Base-by-base conservation (phyloP, 2,329 filamentous ascomycete species). In the Cladophialophora immunda region DNA sequence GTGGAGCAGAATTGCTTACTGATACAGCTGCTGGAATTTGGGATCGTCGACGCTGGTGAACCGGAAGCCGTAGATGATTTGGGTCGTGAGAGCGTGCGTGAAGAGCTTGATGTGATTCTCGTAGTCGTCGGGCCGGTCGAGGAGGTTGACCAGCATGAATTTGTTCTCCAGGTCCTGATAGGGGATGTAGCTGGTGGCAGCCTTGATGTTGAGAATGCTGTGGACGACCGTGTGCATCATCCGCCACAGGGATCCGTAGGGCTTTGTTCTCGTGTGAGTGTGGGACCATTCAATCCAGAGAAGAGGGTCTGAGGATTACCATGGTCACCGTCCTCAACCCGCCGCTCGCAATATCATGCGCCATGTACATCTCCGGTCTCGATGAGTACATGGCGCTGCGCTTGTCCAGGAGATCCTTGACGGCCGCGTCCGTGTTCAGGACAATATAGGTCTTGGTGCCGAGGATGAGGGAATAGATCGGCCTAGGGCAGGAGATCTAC, bases 351-450 rank as follows among this genome's bases (percentile, higher is more conserved):
- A 72, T 19, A 13, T 56, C 71, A 32, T 79, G 78, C 1, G 79
- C 82, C 7, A 85, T 79, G 52, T 82, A 81, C 75, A 81, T 78
- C 6, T 79, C 76, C 5, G 79, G 79, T 0, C 85, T 77, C 7
- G 80, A 80, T 0, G 83, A 85, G 73, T 86, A 87, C 13, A 83
- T 84, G 15, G 67, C 73, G 53, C 82, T 82, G 32, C 80, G 75
- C 65, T 83, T 83, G 63, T 87, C 65, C 2, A 87, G 67, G 3
- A 87, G 71, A 8, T 87, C 84, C 58, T 83, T 85, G 27, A 86
- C 78, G 0, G 78, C 79, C 58, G 76, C 66, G 32, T 82, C 79
- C 0, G 78, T 79, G 0, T 78, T 81, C 0, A 87, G 74, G 0
- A 87, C 81, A 22, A 87, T 76, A 68, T 85, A 74, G 7, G 78